Evolutionary conservation across 1,284 basidiomycete species (phyloP).

Genomic region (Bjerkandera adusta): DNA sequence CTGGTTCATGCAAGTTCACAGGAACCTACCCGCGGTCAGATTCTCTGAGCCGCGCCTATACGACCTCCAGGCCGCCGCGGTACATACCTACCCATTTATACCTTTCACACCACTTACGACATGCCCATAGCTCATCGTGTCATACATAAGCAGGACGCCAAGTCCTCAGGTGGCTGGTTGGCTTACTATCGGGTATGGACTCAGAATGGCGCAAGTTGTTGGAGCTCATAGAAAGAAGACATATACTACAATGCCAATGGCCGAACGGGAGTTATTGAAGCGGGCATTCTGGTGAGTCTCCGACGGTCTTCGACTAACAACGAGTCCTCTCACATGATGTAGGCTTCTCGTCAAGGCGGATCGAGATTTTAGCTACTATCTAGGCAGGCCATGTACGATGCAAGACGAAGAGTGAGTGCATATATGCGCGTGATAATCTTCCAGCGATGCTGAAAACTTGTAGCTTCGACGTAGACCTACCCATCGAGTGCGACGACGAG

Average conservation of each 20-base stretch:
- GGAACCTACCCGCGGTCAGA: constrained; percentile 49
- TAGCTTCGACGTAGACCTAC: constrained; percentile 66
- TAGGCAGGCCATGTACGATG: constrained; percentile 79
- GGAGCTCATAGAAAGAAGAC: constrained; percentile 37
- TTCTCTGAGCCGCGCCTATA: constrained; percentile 57
- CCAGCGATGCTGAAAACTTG: neutral
- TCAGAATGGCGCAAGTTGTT: constrained; percentile 45
- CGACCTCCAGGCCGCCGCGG: constrained; percentile 55
- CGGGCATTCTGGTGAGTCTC: constrained; percentile 65
- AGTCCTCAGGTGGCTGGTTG: constrained; percentile 52
- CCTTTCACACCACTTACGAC: neutral
- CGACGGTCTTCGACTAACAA: constrained; percentile 4
- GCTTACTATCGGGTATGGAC: constrained; percentile 46
- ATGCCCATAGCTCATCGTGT: constrained; percentile 29
- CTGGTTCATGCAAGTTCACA: constrained; percentile 64
- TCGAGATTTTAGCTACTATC: constrained; percentile 57
- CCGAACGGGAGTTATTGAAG: constrained; percentile 52
- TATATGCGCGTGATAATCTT: constrained; percentile 13
- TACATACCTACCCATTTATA: constrained; percentile 29
- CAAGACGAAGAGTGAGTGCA: constrained; percentile 73
- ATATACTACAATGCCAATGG: constrained; percentile 23
- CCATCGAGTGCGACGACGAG: constrained; percentile 70
- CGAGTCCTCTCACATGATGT: constrained; percentile 11
- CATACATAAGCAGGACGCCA: constrained; percentile 42
- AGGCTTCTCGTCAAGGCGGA: constrained; percentile 64